Evolutionary conservation across 768 basidiomycete genomes (phyloP), one percentile per base, ranked within the genome.

Genomic region (Psilocybe sp.): DNA sequence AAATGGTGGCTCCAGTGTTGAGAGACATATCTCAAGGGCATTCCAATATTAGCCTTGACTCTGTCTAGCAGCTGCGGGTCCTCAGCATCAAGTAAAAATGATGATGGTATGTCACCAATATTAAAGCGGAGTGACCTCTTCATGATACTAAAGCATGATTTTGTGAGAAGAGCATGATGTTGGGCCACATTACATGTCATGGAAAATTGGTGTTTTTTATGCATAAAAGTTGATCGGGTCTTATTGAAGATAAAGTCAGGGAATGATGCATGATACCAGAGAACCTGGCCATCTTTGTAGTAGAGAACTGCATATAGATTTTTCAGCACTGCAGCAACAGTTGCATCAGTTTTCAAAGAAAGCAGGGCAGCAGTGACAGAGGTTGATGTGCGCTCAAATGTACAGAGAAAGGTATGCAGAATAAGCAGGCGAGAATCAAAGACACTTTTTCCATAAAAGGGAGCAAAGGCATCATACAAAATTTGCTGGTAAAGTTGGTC

Each of bases 251-350:
- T 46, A 35, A 61, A 61, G 33, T 64, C 58, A 14, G 50, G 49
- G 32, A 59, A 60, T 10, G 58, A 61, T 23, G 57, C 46, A 39
- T 64, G 59, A 38, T 60, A 60, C 49, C 47, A 64, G 18, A 56
- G 51, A 10, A 61, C 39, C 2, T 20, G 46, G 4, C 23, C 18
- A 8, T 57, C 46, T 53, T 56, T 51, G 3, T 32, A 42, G 10
- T 64, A 62, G 12, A 64, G 60, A 15, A 61, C 57, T 16, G 60
- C 52, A 44, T 60, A 47, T 15, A 63, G 60, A 2, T 43, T 38
- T 9, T 28, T 11, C 14, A 60, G 20, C 38, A 62, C 40, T 20
- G 46, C 11, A 12, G 11, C 39, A 12, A 48, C 54, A 12, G 41
- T 18, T 4, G 7, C 23, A 28, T 28, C 23, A 3, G 7, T 7